Base-by-base conservation (phyloP, 345 rosid genomes). In the Clausena lansium region DNA sequence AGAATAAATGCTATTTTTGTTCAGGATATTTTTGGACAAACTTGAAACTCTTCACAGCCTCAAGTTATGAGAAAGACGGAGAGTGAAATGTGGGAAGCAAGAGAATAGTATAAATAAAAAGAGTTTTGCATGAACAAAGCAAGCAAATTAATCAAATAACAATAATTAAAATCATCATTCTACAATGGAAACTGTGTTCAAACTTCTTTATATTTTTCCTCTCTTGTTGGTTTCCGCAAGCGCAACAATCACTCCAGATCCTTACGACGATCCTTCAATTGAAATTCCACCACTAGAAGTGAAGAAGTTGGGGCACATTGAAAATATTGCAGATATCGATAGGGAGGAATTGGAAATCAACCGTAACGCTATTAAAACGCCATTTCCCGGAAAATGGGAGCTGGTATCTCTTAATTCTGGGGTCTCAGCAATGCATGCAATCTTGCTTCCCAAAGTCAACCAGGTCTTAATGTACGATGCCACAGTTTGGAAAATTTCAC, bases 391-490 rank as follows among this genome's bases (percentile, higher is more conserved):
- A 7, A 20, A 63, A 7, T 92, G 97, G 97, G 91, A 90, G 73
- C 0, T 93, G 14, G 88, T 87, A 68, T 69, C 84, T 4, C 4
- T 67, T 27, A 92, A 82, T 68, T 86, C 99, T 0, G 98, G 99
- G 5, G 95, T 94, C 15, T 96, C 97, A 0, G 96, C 90, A 11
- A 95, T 93, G 99, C 98, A 95, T 70, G 68, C 91, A 39, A 81
- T 90, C 28, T 79, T 93, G 78, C 83, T 95, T 75, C 97, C 97
- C 20, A 80, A 86, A 36, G 80, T 77, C 69, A 83, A 89, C 82
- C 83, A 90, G 82, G 93, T 84, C 22, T 77, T 91, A 35, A 91
- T 85, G 90, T 95, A 90, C 36, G 98, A 95, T 47, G 89, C 98
- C 47, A 95, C 98, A 2, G 87, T 88, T 63, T 88, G 92, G 89